Base-by-base conservation (phyloP, 2,329 filamentous ascomycete species). In the Beauveria caledonica region DNA sequence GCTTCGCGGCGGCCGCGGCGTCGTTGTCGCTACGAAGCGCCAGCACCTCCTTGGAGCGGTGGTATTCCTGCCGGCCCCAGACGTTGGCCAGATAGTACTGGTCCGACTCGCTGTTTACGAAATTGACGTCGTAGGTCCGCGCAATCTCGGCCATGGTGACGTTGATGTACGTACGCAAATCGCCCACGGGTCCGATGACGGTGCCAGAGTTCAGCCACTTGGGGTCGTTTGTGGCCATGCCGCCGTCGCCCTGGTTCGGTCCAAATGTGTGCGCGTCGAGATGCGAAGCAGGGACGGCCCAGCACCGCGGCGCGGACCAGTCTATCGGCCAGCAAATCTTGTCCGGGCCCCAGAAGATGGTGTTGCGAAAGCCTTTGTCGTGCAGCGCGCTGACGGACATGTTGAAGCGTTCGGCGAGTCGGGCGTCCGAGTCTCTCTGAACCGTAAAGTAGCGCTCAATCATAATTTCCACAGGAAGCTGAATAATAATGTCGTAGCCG, bases 401-500 rank as follows among this genome's bases (percentile, higher is more conserved):
- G 2, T 80, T 80, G 63, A 84, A 84, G 44, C 75, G 77, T 55
- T 75, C 70, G 40, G 73, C 71, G 46, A 87, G 71, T 27, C 79
- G 76, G 36, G 71, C 69, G 63, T 88, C 84, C 29, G 79, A 80
- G 55, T 77, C 76, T n/a, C 76, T 72, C 19, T 81, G 68, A 17
- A 84, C 72, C 15, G 76, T 72, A 64, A 85, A 81, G 69, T 88
- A 89, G 48, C 86, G 79, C 64, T 80, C 73, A 27, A 89, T 78
- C 64, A 89, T 72, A 21, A 88, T 76, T 46, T 86, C 80, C 3
- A 83, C 80, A 0, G 85, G 84, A 2, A 89, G 74, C 68, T 89
- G 86, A 62, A 88, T 83, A 73, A 85, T 84, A 1, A 84, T 77
- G 62, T 88, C 84, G 68, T 83, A 80, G 1, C 81, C 84, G 68